phyloP scores from a whole-genome alignment of 108 stramenopile species.

The Nitzschia sp. region DNA sequence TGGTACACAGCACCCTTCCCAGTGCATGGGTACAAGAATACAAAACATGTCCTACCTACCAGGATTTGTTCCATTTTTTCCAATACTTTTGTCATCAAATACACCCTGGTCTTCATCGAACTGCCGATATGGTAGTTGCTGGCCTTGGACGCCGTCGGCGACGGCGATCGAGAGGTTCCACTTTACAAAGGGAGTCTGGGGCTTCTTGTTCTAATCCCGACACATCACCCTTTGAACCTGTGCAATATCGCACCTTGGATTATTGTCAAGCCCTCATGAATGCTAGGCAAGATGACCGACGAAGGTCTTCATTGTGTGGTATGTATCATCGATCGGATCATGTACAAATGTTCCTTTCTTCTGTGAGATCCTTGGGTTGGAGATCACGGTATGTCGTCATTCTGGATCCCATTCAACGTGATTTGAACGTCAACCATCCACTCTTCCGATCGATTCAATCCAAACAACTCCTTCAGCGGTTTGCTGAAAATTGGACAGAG shows the following conservation, averaged over 20 bases:
- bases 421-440: slow-evolving; percentile 77
- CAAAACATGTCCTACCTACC: slow-evolving; percentile 9
- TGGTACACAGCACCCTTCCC: slow-evolving; percentile 67
- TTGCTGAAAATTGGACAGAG: too few species aligned
- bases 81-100: slow-evolving; percentile 19
- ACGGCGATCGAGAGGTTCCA: neutral
- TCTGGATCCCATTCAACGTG: slow-evolving; percentile 51
- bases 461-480: too few species aligned
- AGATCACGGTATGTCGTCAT: slow-evolving; percentile 69
- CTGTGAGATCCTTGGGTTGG: slow-evolving; percentile 79
- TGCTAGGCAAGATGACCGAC: neutral
- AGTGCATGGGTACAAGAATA: slow-evolving; percentile 13
- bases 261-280: slow-evolving; percentile 28
- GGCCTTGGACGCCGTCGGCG: neutral
- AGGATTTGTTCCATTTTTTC: slow-evolving; percentile 28
- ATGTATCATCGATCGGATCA: slow-evolving; percentile 35
- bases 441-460: slow-evolving; percentile 34
- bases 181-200: neutral
- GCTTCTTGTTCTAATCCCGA: neutral
- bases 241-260: slow-evolving; percentile 15
- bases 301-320: too few species aligned
- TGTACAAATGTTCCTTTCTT: slow-evolving; percentile 48
- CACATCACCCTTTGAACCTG: neutral
- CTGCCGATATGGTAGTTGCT: neutral
- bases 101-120: slow-evolving; percentile 7